Conservation (phyloP, 2,329 filamentous ascomycete species). For the Fusarium sp. region DNA sequence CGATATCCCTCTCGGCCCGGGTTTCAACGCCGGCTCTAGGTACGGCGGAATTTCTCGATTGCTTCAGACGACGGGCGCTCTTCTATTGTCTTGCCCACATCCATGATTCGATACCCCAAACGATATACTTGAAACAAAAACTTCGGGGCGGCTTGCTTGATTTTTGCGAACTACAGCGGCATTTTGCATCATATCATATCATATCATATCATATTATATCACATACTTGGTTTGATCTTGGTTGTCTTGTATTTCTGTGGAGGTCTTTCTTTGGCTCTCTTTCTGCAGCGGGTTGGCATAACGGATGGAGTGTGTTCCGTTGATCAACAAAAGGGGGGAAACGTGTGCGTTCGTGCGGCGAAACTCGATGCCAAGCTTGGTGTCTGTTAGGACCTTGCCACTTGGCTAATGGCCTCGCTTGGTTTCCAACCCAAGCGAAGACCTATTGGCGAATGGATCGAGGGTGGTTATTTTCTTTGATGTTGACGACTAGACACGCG, state of each 20-base stretch:
- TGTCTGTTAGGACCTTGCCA: background rate
- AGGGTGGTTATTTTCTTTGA: slow-evolving; percentile 2
- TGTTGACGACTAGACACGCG: slow-evolving; percentile 31
- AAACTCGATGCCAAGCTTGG: background rate
- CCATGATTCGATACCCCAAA: slow-evolving; percentile 34
- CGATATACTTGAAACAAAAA: slow-evolving; percentile 20
- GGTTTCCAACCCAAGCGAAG: background rate
- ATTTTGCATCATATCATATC: slow-evolving; percentile 4
- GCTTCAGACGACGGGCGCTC: slow-evolving; percentile 16
- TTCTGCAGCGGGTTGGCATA: background rate
- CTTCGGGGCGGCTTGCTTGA: slow-evolving; percentile 22
- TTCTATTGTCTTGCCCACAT: slow-evolving; percentile 6
- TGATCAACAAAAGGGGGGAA: background rate
- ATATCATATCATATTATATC: background rate
- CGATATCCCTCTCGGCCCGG: slow-evolving; percentile 15
- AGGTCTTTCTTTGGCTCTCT: background rate
- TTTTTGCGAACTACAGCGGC: slow-evolving; percentile 21
- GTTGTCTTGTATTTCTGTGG: slow-evolving; percentile 7
- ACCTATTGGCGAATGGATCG: background rate
- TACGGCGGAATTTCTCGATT: slow-evolving; percentile 22
- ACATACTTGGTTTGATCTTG: background rate
- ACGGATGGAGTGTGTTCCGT: background rate
- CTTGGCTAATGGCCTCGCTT: background rate
- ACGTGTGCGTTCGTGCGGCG: background rate
- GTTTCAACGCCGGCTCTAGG: slow-evolving; percentile 10